phyloP scores from a whole-genome alignment of 2,329 filamentous ascomycete species.

The Diplocarpon mali region DNA sequence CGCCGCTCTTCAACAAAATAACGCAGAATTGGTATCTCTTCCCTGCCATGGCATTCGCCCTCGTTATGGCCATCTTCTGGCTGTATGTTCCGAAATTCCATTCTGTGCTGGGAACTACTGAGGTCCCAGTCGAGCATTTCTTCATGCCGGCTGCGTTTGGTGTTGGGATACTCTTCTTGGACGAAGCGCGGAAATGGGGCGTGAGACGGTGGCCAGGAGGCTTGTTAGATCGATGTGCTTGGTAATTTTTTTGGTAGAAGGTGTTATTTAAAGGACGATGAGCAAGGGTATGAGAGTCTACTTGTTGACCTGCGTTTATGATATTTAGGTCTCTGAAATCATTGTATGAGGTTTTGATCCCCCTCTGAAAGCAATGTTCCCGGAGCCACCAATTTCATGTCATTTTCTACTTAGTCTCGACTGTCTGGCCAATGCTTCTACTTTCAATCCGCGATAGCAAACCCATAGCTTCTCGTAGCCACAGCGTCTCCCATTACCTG shows the following conservation, averaged over 20 bases:
- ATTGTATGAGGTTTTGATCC: too few species aligned
- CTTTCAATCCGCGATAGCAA: too few species aligned
- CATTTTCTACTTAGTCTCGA: too few species aligned
- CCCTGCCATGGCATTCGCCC: constrained; percentile 57
- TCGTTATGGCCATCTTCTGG: constrained; percentile 61
- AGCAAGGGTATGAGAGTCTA: too few species aligned
- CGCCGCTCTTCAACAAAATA: constrained; percentile 50
- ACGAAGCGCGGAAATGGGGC: constrained; percentile 54
- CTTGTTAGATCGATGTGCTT: constrained; percentile 48
- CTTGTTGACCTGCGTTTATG: too few species aligned
- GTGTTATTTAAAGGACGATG: not conserved
- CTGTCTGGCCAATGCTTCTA: too few species aligned
- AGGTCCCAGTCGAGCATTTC: constrained; percentile 62
- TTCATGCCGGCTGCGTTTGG: constrained; percentile 69
- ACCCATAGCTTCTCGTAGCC: too few species aligned
- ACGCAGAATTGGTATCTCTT: constrained; percentile 61
- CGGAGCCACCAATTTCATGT: too few species aligned
- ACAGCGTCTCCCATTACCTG: too few species aligned
- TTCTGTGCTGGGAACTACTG: constrained; percentile 44
- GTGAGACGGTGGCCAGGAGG: constrained; percentile 49
- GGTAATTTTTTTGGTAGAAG: constrained; percentile 34
- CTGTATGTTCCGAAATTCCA: constrained; percentile 58
- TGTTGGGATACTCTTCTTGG: constrained; percentile 48
- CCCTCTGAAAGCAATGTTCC: too few species aligned
- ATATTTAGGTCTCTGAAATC: too few species aligned